These are phyloP conservation scores for Penicillium herquei DNA, from an alignment of 495 filamentous ascomycete species.

Conservation along the genomic window DNA sequence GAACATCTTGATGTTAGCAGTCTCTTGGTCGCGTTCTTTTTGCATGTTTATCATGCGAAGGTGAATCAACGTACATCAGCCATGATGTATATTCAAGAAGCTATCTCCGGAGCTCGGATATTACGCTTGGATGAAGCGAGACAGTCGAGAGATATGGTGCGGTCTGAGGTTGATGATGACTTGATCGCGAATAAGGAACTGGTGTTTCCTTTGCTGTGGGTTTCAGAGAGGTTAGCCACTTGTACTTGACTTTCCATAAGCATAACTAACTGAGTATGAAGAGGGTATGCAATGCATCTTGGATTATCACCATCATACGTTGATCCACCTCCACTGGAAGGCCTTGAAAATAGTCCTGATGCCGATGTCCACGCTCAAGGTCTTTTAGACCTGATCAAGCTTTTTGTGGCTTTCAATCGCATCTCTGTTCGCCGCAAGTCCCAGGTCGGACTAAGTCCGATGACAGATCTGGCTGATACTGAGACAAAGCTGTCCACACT, in stretches of 20 bases:
- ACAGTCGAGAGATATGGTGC: not conserved
- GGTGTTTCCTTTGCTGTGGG: constrained; percentile 30
- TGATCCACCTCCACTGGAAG: constrained; percentile 8
- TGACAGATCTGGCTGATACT: constrained; percentile 14
- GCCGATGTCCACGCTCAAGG: constrained; percentile 23
- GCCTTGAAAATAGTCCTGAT: not conserved
- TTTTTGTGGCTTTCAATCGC: constrained; percentile 29
- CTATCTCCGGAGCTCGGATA: constrained; percentile 22
- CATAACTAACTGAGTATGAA: not conserved
- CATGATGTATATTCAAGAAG: constrained; percentile 35
- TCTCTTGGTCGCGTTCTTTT: constrained; percentile 30
- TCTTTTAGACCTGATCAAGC: constrained; percentile 25
- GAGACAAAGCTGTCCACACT: constrained; percentile 22
- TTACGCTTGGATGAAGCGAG: constrained; percentile 20
- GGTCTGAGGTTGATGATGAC: constrained; percentile 2
- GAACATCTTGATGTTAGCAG: constrained; percentile 18
- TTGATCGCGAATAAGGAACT: constrained; percentile 24
- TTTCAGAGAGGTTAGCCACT: constrained; percentile 29
- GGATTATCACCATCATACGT: constrained; percentile 29
- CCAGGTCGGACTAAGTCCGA: not conserved
- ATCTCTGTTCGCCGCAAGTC: constrained; percentile 13
- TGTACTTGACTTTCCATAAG: not conserved
- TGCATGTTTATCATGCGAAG: constrained; percentile 38
- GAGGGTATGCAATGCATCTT: constrained; percentile 33
- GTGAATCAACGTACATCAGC: constrained; percentile 27